phyloP scores from a whole-genome alignment of 257 asterid genomes.

The Forsythia suspensa region DNA sequence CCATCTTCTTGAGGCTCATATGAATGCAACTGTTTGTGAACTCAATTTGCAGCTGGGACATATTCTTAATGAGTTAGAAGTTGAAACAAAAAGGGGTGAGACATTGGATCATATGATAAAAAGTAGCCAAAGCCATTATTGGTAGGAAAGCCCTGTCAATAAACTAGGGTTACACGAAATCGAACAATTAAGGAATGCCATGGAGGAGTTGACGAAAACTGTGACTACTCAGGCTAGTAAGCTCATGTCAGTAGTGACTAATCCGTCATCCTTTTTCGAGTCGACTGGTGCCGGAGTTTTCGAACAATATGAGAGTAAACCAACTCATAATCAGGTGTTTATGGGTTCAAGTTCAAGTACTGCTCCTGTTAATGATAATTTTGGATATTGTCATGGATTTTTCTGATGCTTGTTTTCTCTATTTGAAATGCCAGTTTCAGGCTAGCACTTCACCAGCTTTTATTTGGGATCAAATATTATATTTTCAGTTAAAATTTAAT shows the following conservation, averaged over 20 bases:
- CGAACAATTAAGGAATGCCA: constrained; percentile 52
- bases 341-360: constrained; percentile 18
- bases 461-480: neutral
- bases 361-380: constrained; percentile 16
- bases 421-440: neutral
- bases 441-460: constrained; percentile 47
- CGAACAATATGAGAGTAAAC: constrained; percentile 54
- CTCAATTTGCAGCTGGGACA: constrained; percentile 62
- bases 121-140: constrained; percentile 34
- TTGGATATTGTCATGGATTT: constrained; percentile 52
- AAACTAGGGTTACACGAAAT: constrained; percentile 52
- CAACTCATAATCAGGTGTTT: constrained; percentile 16
- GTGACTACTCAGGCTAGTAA: constrained; percentile 35
- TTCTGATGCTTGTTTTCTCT: constrained; percentile 30
- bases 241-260: constrained; percentile 26
- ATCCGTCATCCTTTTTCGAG: constrained; percentile 21
- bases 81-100: constrained; percentile 61
- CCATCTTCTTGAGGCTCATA: constrained; percentile 47
- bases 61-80: constrained; percentile 44
- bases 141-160: constrained; percentile 69
- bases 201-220: constrained; percentile 59
- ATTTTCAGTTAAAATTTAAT: neutral
- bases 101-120: constrained; percentile 50
- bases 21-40: constrained; percentile 48
- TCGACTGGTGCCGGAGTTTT: constrained; percentile 22